Percentiles rank a stretch among this genome's conserved stretches.
Conservation (phyloP, 2,329 filamentous ascomycete genomes). For the Colletotrichum liaoningense region DNA sequence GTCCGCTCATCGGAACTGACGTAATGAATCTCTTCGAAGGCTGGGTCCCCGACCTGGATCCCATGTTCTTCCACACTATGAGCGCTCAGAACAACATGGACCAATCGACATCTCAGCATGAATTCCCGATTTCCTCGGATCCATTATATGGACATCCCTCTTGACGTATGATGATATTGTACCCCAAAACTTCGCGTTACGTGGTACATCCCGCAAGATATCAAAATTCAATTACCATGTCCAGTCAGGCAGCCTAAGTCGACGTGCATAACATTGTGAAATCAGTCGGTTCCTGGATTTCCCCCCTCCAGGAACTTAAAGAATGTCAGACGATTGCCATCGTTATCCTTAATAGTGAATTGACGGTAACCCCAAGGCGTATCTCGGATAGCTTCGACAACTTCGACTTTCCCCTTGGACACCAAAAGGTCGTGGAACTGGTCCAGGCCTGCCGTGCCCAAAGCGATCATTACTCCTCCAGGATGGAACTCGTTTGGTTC, state of each 20-base stretch:
- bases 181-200: too few relatives aligned
- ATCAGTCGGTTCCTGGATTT: conserved; percentile 17
- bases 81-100: not conserved
- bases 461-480: conserved; percentile 12
- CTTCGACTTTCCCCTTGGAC: not conserved
- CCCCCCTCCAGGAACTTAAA: conserved; percentile 26
- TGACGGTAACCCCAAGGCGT: conserved; percentile 18
- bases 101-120: not conserved
- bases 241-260: not conserved
- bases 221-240: not conserved
- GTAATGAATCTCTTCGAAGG: conserved; percentile 42
- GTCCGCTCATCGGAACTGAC: conserved; percentile 38
- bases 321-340: conserved; percentile 11
- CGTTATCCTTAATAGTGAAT: conserved; percentile 16
- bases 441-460: conserved; percentile 12
- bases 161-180: not conserved
- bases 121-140: not conserved
- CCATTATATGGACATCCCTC: not conserved
- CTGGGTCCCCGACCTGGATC: conserved; percentile 39
- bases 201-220: not conserved
- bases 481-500: not conserved
- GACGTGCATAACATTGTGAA: not conserved
- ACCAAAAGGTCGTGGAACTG: not conserved
- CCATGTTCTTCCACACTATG: conserved; percentile 31
- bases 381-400: conserved; percentile 9